phyloP scores from a whole-genome alignment of 805 yeast genomes.

The Suhomyces sp. region DNA sequence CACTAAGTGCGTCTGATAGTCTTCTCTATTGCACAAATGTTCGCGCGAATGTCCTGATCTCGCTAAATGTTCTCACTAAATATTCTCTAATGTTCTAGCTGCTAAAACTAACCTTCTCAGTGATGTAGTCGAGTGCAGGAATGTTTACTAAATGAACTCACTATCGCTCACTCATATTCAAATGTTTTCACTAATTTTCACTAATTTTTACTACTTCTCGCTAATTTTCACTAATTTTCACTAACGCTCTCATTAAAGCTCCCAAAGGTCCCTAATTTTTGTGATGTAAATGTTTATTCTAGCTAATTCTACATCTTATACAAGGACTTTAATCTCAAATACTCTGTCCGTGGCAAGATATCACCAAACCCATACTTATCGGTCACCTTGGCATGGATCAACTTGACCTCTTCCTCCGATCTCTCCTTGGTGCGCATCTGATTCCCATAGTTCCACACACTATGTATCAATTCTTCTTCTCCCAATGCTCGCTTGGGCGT shows the following conservation, averaged over 20 bases:
- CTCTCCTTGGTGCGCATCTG: constrained; percentile 51
- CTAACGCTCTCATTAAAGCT: neutral
- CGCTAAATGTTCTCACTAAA: neutral
- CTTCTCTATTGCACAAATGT: too few relatives aligned
- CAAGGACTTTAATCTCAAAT: constrained; percentile 38
- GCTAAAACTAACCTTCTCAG: too few relatives aligned
- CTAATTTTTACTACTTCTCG: neutral
- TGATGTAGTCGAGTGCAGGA: too few relatives aligned
- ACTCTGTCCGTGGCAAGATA: constrained; percentile 44
- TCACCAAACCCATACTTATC: constrained; percentile 44
- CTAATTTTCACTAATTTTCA: neutral
- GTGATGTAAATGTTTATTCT: too few relatives aligned
- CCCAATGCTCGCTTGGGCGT: constrained; percentile 37
- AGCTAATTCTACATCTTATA: constrained; percentile 24
- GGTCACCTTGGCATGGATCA: constrained; percentile 35
- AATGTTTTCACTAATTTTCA: neutral
- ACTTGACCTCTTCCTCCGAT: constrained; percentile 50
- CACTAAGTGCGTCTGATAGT: too few relatives aligned
- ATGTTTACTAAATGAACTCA: too few relatives aligned
- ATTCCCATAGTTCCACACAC: constrained; percentile 50
- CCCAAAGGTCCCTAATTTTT: too few relatives aligned
- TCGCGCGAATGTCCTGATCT: too few relatives aligned
- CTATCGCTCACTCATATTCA: too few relatives aligned
- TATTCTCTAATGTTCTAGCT: too few relatives aligned
- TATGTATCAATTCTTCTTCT: constrained; percentile 64